Evolutionary conservation across 202 grass and related monocot genomes (phyloP).

Genomic region (Dendrocalamus latiflorus): DNA sequence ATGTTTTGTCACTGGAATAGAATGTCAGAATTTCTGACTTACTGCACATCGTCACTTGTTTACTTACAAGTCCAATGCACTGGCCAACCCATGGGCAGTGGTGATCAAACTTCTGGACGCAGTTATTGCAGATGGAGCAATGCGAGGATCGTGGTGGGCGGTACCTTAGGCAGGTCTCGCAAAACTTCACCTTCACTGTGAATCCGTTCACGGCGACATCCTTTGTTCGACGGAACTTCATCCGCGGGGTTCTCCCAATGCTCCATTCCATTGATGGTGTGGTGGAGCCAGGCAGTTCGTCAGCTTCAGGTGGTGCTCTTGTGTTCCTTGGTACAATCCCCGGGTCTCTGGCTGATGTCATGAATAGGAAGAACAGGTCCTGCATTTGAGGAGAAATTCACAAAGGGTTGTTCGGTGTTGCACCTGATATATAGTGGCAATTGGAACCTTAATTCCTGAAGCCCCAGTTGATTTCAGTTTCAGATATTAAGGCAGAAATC

Average conservation of each 20-base stretch:
- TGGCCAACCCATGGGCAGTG: conserved; percentile 75
- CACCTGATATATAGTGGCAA: neutral
- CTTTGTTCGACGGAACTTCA: conserved; percentile 39
- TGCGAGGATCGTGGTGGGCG: conserved; percentile 21
- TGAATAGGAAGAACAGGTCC: conserved; percentile 53
- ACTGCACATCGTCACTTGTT: neutral
- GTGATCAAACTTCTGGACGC: conserved; percentile 70
- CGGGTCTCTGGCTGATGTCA: conserved; percentile 52
- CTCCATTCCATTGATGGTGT: conserved; percentile 66
- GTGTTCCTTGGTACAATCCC: conserved; percentile 65
- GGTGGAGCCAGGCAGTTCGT: conserved; percentile 16
- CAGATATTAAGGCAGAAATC: neutral
- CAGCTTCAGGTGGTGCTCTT: conserved; percentile 39
- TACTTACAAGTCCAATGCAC: conserved; percentile 77
- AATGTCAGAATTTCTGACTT: neutral
- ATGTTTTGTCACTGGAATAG: neutral
- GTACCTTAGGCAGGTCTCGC: conserved; percentile 62
- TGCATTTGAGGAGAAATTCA: conserved; percentile 13
- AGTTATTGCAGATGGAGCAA: conserved; percentile 28
- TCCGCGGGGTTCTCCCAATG: conserved; percentile 34
- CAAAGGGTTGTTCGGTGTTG: neutral
- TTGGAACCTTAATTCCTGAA: neutral
- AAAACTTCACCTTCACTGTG: conserved; percentile 57
- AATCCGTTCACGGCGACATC: conserved; percentile 39
- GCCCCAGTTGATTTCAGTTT: neutral